Evolutionary conservation across 768 basidiomycete genomes (phyloP).

Genomic region (Tricholomella constricta): DNA sequence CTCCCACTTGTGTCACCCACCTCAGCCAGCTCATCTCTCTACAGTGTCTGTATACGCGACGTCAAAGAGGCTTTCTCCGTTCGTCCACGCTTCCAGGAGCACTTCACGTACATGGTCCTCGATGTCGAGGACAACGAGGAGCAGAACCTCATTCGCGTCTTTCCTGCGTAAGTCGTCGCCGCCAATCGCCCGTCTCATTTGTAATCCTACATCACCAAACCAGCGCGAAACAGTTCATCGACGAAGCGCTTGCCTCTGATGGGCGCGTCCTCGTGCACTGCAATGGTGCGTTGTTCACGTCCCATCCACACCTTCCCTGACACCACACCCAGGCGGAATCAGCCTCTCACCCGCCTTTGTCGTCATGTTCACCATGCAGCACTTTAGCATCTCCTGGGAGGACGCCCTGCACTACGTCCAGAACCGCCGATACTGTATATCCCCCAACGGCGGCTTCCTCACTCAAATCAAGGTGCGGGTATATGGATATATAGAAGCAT

Average conservation of each 20-base stretch:
- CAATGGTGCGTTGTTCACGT: constrained; percentile 57
- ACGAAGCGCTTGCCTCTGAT: constrained; percentile 57
- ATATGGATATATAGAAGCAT: not conserved
- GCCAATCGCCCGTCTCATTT: no score
- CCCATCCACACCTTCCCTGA: not conserved
- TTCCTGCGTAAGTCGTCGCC: constrained; percentile 67
- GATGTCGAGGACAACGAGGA: constrained; percentile 93
- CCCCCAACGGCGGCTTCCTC: constrained; percentile 88
- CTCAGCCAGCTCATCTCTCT: constrained; percentile 4
- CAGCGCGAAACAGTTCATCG: constrained; percentile 80
- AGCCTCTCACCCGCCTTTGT: constrained; percentile 87
- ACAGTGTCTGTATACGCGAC: constrained; percentile 86
- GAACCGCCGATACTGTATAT: constrained; percentile 91
- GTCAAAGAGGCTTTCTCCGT: constrained; percentile 90
- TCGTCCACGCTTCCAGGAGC: constrained; percentile 77
- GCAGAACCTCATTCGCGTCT: constrained; percentile 90
- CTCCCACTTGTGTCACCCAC: constrained; percentile 16
- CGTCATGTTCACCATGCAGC: constrained; percentile 92
- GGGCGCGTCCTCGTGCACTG: constrained; percentile 88
- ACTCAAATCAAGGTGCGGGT: constrained; percentile 82
- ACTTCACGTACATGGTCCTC: constrained; percentile 76
- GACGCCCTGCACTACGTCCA: constrained; percentile 88
- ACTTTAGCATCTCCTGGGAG: constrained; percentile 80
- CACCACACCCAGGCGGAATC: constrained; percentile 65
- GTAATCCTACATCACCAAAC: no score